Evolutionary conservation across 1,284 basidiomycete genomes (phyloP).

Genomic region (Pholiota adiposa): DNA sequence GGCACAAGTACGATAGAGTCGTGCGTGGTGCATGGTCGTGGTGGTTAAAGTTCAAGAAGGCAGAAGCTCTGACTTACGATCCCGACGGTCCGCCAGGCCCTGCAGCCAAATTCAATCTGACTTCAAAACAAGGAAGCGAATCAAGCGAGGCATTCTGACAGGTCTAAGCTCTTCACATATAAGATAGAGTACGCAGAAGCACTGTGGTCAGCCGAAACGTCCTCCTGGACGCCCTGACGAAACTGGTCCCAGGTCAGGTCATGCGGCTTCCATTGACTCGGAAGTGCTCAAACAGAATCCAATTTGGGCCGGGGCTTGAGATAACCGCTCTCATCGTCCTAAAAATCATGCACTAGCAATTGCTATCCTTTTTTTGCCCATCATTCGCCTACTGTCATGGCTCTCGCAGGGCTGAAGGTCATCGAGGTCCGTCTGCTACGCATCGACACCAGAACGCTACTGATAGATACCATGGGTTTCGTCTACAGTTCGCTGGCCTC

Average conservation of each 20-base stretch:
- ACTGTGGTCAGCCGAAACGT: not conserved
- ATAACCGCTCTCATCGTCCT: slow-evolving; percentile 13
- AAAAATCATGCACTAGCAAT: slow-evolving; percentile 6
- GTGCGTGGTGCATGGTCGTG: not conserved
- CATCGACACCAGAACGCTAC: not conserved
- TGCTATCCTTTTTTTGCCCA: not conserved
- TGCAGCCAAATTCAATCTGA: not conserved
- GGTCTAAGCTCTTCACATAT: not conserved
- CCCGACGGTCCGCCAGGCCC: not conserved
- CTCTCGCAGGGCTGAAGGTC: slow-evolving; percentile 57
- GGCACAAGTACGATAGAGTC: not conserved
- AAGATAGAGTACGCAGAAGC: not conserved
- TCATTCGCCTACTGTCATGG: slow-evolving; percentile 43
- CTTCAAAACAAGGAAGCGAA: not conserved
- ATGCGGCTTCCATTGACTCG: slow-evolving; percentile 22
- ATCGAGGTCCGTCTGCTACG: slow-evolving; percentile 49
- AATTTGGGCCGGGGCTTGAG: slow-evolving; percentile 15
- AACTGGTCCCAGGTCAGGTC: slow-evolving; percentile 24
- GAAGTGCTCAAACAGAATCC: slow-evolving; percentile 15
- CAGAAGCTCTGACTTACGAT: not conserved
- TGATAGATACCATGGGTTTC: not conserved
- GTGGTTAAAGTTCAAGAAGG: not conserved
- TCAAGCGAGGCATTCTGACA: not conserved
- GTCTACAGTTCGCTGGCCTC: slow-evolving; percentile 76
- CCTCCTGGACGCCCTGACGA: slow-evolving; percentile 15